Conservation (phyloP, 2,329 filamentous ascomycete genomes). For the Pseudogymnoascus sp. region DNA sequence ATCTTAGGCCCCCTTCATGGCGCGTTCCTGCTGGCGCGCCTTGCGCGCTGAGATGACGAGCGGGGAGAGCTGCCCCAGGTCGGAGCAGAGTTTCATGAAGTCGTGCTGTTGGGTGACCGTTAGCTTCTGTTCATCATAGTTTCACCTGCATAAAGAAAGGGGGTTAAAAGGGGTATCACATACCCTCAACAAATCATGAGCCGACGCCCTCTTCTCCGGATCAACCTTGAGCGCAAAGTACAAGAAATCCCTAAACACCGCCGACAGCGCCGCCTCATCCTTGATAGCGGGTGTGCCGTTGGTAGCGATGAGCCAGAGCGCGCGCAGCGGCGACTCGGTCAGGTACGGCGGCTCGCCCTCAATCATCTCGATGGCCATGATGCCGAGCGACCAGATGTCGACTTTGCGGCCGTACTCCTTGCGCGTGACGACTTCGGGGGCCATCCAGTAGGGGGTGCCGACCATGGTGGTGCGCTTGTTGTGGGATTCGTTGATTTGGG, state of each 20-base stretch:
- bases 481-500: conserved; percentile 93
- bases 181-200: conserved; percentile 87
- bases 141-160: background rate
- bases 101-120: conserved; percentile 52
- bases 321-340: conserved; percentile 86
- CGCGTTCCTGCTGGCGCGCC: conserved; percentile 78
- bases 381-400: conserved; percentile 96
- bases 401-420: conserved; percentile 98
- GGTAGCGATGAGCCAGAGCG: conserved; percentile 91
- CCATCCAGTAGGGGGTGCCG: conserved; percentile 99
- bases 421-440: conserved; percentile 90
- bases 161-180: conserved; percentile 31
- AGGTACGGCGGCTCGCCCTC: conserved; percentile 96
- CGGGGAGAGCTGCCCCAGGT: conserved; percentile 70
- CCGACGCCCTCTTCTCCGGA: conserved; percentile 91
- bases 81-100: conserved; percentile 71
- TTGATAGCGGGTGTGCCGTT: conserved; percentile 95
- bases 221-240: conserved; percentile 92
- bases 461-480: conserved; percentile 99
- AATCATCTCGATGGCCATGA: conserved; percentile 99
- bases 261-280: conserved; percentile 74
- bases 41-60: conserved; percentile 79
- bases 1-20: conserved; percentile 47
- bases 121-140: conserved; percentile 17
- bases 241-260: conserved; percentile 84